These are phyloP conservation scores for Neurospora sp. DNA, from an alignment of 495 filamentous ascomycete genomes.

Conservation along the genomic window DNA sequence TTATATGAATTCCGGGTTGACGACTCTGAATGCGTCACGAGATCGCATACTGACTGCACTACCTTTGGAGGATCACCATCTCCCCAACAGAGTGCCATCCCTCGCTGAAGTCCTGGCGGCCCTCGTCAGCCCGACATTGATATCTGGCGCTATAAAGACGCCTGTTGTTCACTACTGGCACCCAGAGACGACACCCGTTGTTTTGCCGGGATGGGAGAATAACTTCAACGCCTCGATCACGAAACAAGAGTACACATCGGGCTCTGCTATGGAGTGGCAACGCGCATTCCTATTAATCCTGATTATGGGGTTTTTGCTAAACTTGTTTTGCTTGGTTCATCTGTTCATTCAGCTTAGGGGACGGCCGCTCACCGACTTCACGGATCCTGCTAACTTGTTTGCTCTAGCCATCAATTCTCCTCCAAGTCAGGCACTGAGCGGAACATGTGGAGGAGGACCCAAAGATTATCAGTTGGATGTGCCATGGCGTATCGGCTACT, in stretches of 20 bases:
- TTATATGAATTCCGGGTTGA: constrained; percentile 49
- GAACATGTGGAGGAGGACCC: constrained; percentile 57
- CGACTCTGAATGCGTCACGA: constrained; percentile 48
- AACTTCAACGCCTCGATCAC: constrained; percentile 46
- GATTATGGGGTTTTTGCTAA: constrained; percentile 4
- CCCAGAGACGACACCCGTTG: background rate
- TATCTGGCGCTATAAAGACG: constrained; percentile 39
- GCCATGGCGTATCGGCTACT: constrained; percentile 47
- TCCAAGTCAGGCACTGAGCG: constrained; percentile 39
- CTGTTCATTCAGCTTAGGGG: constrained; percentile 16
- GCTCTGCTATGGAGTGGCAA: constrained; percentile 46
- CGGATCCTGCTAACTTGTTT: constrained; percentile 65
- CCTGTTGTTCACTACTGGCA: constrained; percentile 48
- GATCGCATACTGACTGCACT: constrained; percentile 52
- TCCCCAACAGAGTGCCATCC: constrained; percentile 40
- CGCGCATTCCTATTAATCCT: constrained; percentile 28
- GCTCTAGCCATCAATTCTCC: constrained; percentile 59
- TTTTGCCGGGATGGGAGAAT: constrained; percentile 31
- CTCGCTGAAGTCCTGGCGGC: constrained; percentile 59
- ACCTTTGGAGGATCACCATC: constrained; percentile 19
- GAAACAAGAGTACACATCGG: constrained; percentile 52
- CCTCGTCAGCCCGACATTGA: constrained; percentile 51
- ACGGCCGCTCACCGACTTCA: constrained; percentile 45
- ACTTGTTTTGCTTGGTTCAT: constrained; percentile 5
- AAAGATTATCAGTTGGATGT: constrained; percentile 41